Evolutionary conservation across 306 rosid species (phyloP).

Genomic region (Begonia loranthoides): DNA sequence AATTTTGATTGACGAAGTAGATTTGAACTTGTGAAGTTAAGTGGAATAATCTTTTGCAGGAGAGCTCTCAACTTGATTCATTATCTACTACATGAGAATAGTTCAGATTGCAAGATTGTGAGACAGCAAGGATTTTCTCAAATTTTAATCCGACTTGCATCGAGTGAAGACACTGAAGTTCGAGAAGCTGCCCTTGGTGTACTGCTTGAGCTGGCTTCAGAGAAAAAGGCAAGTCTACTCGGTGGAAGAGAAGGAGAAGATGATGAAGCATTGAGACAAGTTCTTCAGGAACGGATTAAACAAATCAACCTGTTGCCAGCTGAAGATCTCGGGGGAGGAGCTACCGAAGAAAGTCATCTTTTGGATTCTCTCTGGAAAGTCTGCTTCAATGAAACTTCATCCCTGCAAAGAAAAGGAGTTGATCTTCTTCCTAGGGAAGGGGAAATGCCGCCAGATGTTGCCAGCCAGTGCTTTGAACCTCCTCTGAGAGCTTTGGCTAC

Average conservation of each 20-base stretch:
- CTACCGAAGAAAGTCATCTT: conserved; percentile 66
- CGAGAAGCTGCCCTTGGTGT: conserved; percentile 78
- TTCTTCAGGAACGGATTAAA: conserved; percentile 64
- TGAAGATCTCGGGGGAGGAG: conserved; percentile 75
- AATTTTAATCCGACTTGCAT: conserved; percentile 54
- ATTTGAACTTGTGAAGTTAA: too few species aligned
- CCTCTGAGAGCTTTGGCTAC: conserved; percentile 56
- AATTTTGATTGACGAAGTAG: too few species aligned
- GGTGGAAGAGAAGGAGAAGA: conserved; percentile 25
- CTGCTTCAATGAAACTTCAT: conserved; percentile 53
- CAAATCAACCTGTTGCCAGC: conserved; percentile 47
- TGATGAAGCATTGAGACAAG: conserved; percentile 49
- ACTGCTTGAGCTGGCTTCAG: conserved; percentile 49
- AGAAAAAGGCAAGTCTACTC: conserved; percentile 13
- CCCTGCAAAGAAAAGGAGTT: conserved; percentile 65
- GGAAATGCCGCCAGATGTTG: conserved; percentile 63
- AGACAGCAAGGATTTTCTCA: conserved; percentile 68
- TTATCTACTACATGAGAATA: conserved; percentile 54
- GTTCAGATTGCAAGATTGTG: conserved; percentile 44
- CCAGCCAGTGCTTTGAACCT: conserved; percentile 67
- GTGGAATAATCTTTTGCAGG: conserved; percentile 21
- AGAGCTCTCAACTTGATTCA: conserved; percentile 86
- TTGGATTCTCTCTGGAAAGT: conserved; percentile 71
- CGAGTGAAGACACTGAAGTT: conserved; percentile 58
- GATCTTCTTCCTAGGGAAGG: conserved; percentile 77